phyloP scores from a whole-genome alignment of 441 rosid genomes.

The Codiaeum variegatum region DNA sequence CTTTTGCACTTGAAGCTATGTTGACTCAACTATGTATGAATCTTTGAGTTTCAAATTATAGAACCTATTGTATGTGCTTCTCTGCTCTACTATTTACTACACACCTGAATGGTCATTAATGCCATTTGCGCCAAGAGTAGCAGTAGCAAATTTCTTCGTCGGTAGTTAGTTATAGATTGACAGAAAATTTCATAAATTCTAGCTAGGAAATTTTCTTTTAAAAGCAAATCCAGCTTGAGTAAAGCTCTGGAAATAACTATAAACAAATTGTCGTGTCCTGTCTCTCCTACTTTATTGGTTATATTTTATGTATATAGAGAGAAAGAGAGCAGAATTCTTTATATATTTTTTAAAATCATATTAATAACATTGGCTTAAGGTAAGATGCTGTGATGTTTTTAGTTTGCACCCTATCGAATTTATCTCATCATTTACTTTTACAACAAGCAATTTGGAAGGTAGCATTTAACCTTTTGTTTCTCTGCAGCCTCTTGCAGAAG shows the following conservation, averaged over 20 bases:
- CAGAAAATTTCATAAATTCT: not conserved
- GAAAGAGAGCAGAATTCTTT: too few species aligned
- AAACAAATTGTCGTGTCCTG: not conserved
- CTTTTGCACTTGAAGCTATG: too few species aligned
- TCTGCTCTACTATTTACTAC: too few species aligned
- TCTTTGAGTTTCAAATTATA: not conserved
- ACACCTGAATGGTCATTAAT: not conserved
- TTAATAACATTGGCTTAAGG: not conserved
- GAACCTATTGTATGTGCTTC: too few species aligned
- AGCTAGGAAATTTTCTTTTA: not conserved
- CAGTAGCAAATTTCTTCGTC: not conserved
- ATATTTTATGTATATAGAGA: not conserved
- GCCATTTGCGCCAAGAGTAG: not conserved
- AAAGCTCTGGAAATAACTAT: not conserved
- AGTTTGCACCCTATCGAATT: not conserved
- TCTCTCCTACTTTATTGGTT: not conserved
- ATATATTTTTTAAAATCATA: not conserved
- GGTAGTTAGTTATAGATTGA: not conserved
- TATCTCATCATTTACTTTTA: conserved; percentile 1
- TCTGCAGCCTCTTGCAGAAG: conserved; percentile 38
- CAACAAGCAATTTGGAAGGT: conserved; percentile 1
- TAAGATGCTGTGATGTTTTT: not conserved
- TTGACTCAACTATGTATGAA: too few species aligned
- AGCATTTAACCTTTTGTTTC: conserved; percentile 7
- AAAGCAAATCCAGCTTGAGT: not conserved